Base-by-base conservation (phyloP, 2,329 filamentous ascomycete species). In the Xylariaceae sp. region DNA sequence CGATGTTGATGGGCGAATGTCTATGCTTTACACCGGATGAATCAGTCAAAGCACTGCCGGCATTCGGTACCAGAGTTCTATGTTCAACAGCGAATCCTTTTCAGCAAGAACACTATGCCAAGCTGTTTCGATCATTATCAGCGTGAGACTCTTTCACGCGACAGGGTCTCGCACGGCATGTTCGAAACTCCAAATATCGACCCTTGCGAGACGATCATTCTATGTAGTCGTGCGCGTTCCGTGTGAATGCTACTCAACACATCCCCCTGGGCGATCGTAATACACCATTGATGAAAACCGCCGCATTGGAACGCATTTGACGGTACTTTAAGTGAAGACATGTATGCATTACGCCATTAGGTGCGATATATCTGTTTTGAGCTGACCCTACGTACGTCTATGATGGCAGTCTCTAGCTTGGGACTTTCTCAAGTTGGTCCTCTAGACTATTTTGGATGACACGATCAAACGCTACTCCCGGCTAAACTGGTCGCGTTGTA, bases 1-100 rank as follows among this genome's bases (percentile, higher is more conserved):
- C 14, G 12, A 37, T 40, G n/a, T 21, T 37, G 17, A 46, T 48
- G 29, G 19, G 21, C 39, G 48, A 56, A 31, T 36, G 31, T 29
- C 36, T 24, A 45, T 40, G 53, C 53, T 46, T 57, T 46, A 58
- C 36, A 37, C 45, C 53, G 53, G 48, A 47, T 54, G 12, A 24
- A 48, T 43, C 24, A 23, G 33, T 41, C 53, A 51, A 51, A 41
- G 45, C 51, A 60, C 24, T 52, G 41, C 56, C 52, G 56, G 39
- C 33, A 26, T 16, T 46, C 48, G 31, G 53, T 44, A 47, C 52
- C 41, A 28, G 26, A 26, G 28, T 47, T 43, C 17, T 40, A 14
- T 16, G 21, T 11, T 43, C 39, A 46, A 41, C 16, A 26, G 23
- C 19, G 17, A 29, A 56, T 48, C 39, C 39, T 26, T 21, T 44